phyloP scores from a whole-genome alignment of 2,329 filamentous ascomycete genomes.

The Aureobasidium subglaciale region DNA sequence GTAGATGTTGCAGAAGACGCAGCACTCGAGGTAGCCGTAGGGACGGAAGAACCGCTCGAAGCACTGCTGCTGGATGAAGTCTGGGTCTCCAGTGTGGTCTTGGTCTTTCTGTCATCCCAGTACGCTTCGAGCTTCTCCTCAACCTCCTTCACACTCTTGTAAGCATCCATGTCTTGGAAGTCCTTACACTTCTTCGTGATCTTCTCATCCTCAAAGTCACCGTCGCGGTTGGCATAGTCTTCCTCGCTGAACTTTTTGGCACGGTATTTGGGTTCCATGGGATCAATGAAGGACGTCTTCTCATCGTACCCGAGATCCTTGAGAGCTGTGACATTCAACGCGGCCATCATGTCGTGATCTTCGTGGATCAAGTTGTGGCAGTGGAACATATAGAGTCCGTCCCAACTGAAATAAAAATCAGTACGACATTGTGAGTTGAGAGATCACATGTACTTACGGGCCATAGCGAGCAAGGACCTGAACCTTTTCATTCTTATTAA shows the following conservation, averaged over 20 bases:
- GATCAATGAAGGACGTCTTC: slow-evolving; percentile 23
- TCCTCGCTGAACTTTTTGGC: slow-evolving; percentile 19
- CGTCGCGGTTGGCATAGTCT: slow-evolving; percentile 1
- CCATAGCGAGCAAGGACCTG: slow-evolving; percentile 44
- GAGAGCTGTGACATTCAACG: slow-evolving; percentile 37
- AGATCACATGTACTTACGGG: background rate
- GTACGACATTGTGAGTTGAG: background rate
- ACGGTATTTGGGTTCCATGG: slow-evolving; percentile 19
- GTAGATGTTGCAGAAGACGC: background rate
- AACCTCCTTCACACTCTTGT: slow-evolving; percentile 22
- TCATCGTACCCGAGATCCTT: slow-evolving; percentile 28
- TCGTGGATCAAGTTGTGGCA: slow-evolving; percentile 42
- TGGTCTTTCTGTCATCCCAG: slow-evolving; percentile 16
- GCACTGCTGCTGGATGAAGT: background rate
- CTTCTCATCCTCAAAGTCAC: slow-evolving; percentile 20
- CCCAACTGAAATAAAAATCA: slow-evolving; percentile 48
- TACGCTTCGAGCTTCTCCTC: slow-evolving; percentile 27
- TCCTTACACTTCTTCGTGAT: slow-evolving; percentile 27
- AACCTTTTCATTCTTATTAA: slow-evolving; percentile 45
- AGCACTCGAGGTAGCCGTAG: background rate
- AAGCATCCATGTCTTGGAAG: slow-evolving; percentile 28
- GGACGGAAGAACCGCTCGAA: background rate
- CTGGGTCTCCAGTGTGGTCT: background rate
- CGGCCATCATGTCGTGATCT: slow-evolving; percentile 39
- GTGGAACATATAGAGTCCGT: slow-evolving; percentile 46